phyloP scores from a whole-genome alignment of 306 rosid genomes.

The Vigna mungo region DNA sequence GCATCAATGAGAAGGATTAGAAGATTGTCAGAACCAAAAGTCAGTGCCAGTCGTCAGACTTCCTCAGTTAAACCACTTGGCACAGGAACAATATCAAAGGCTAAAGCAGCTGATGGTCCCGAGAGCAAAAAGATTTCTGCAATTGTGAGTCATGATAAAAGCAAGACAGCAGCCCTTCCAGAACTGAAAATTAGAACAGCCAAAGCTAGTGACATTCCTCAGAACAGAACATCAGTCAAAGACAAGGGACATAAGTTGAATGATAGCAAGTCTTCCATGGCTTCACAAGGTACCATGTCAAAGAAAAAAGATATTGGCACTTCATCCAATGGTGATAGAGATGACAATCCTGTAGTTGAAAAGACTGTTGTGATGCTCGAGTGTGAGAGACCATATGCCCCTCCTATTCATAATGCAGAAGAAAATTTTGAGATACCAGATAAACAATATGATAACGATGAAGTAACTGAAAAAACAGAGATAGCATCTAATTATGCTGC shows the following conservation, averaged over 20 bases:
- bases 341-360: conserved; percentile 80
- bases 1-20: conserved; percentile 81
- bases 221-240: conserved; percentile 56
- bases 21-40: conserved; percentile 94
- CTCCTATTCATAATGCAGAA: conserved; percentile 46
- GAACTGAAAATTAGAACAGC: conserved; percentile 89
- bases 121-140: conserved; percentile 87
- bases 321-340: conserved; percentile 56
- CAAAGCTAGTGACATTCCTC: conserved; percentile 60
- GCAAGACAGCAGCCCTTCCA: conserved; percentile 87
- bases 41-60: conserved; percentile 56
- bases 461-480: conserved; percentile 53
- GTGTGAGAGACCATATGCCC: conserved; percentile 61
- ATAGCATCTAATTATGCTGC: conserved; percentile 56
- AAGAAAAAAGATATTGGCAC: conserved; percentile 53
- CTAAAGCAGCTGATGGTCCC: conserved; percentile 61
- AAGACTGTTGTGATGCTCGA: conserved; percentile 87
- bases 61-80: conserved; percentile 60
- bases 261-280: conserved; percentile 51
- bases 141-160: conserved; percentile 78
- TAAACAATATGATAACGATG: conserved; percentile 40
- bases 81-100: conserved; percentile 53
- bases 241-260: conserved; percentile 58
- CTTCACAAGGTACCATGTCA: conserved; percentile 52
- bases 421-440: conserved; percentile 44